A percentile compares a stretch with the other conserved stretches of the same genome.
phyloP scores from a whole-genome alignment of 2,329 filamentous ascomycete genomes.

The Venturia pyrina region DNA sequence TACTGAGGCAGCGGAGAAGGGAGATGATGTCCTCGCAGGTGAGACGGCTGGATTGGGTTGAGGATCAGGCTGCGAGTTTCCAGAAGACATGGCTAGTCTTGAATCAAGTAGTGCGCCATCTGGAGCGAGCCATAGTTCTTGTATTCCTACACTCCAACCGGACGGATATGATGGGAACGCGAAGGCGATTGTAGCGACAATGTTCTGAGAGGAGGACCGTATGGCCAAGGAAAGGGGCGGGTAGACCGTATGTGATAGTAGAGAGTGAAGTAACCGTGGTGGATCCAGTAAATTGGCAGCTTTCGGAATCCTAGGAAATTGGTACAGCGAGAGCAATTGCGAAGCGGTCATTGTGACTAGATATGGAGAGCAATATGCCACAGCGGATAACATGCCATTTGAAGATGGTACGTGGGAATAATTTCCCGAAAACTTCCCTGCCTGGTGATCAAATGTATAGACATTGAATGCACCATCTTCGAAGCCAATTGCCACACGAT shows the following conservation, averaged over 20 bases:
- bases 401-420: slow-evolving; percentile 54
- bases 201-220: slow-evolving; percentile 50
- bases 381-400: slow-evolving; percentile 56
- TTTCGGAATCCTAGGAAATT: slow-evolving; percentile 36
- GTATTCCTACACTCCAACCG: slow-evolving; percentile 86
- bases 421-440: slow-evolving; percentile 34
- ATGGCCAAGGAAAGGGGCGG: slow-evolving; percentile 76
- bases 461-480: slow-evolving; percentile 51
- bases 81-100: slow-evolving; percentile 28
- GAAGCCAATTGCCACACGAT: slow-evolving; percentile 25
- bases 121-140: slow-evolving; percentile 64
- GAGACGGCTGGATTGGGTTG: slow-evolving; percentile 15
- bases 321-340: slow-evolving; percentile 68
- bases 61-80: slow-evolving; percentile 25
- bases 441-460: slow-evolving; percentile 48
- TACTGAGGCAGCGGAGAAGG: slow-evolving; percentile 5
- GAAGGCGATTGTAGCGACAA: slow-evolving; percentile 80
- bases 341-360: slow-evolving; percentile 67
- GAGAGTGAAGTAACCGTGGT: slow-evolving; percentile 60
- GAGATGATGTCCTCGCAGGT: neutral
- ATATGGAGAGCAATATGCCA: slow-evolving; percentile 67
- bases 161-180: slow-evolving; percentile 64
- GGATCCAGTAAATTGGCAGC: slow-evolving; percentile 20
- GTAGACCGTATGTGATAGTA: slow-evolving; percentile 70
- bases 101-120: slow-evolving; percentile 39